Percentiles rank a stretch among this genome's conserved stretches.
Conservation (phyloP, 352 stramenopile species). For the Detonula confervacea region DNA sequence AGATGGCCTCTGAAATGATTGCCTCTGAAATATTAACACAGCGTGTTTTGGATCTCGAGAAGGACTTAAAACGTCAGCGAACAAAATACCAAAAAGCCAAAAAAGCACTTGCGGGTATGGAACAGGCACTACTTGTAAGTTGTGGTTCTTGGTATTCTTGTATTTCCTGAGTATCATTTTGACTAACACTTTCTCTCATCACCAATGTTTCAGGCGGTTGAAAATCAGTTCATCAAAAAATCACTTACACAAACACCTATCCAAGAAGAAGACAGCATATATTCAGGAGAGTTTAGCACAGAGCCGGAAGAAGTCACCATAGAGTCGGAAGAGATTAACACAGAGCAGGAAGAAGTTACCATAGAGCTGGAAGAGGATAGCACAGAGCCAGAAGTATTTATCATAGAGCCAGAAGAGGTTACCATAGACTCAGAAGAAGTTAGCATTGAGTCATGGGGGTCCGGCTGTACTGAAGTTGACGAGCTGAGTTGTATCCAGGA, state of each 20-base stretch:
- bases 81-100: constrained; percentile 39
- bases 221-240: constrained; percentile 37
- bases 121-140: constrained; percentile 46
- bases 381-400: background rate
- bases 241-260: background rate
- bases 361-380: background rate
- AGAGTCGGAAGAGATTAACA: too few species aligned
- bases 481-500: too few species aligned
- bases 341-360: too few species aligned
- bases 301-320: too few species aligned
- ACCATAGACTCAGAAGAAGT: too few species aligned
- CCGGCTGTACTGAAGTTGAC: too few species aligned
- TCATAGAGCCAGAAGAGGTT: background rate
- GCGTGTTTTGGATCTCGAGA: constrained; percentile 24
- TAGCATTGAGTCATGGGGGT: too few species aligned
- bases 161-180: background rate
- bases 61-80: constrained; percentile 24
- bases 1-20: constrained; percentile 7
- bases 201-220: constrained; percentile 19
- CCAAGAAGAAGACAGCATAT: background rate
- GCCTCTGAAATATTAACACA: constrained; percentile 5
- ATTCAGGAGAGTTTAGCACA: too few species aligned
- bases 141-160: constrained; percentile 5
- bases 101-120: constrained; percentile 34
- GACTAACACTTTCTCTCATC: constrained; percentile 1